phyloP scores from a whole-genome alignment of 768 basidiomycete species.

The Coprinopsis strossmayeri region DNA sequence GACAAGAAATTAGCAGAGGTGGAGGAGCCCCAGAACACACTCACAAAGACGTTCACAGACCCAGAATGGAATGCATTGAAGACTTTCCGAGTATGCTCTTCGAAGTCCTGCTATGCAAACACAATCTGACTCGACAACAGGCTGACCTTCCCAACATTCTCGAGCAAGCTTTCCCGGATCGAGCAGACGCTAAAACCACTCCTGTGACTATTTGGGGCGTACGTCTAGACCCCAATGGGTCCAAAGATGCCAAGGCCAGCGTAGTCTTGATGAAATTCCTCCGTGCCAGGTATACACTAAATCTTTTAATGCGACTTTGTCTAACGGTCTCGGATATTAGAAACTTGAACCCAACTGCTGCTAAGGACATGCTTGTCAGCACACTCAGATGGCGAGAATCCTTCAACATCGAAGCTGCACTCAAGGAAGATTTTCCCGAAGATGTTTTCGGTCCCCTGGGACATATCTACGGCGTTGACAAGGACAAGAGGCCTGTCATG shows the following conservation, averaged over 20 bases:
- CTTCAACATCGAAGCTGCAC: constrained; percentile 53
- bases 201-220: constrained; percentile 70
- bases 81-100: constrained; percentile 51
- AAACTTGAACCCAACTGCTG: constrained; percentile 45
- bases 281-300: constrained; percentile 51
- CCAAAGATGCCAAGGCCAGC: constrained; percentile 59
- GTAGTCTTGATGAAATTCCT: constrained; percentile 81
- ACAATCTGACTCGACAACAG: constrained; percentile 17
- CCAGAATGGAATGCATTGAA: constrained; percentile 69
- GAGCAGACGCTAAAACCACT: constrained; percentile 40
- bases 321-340: constrained; percentile 21
- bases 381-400: constrained; percentile 68
- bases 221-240: constrained; percentile 49
- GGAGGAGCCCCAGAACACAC: constrained; percentile 57
- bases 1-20: constrained; percentile 14
- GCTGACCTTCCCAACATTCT: constrained; percentile 46
- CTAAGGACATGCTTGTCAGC: constrained; percentile 57
- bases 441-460: constrained; percentile 62
- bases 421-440: constrained; percentile 55
- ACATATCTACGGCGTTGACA: constrained; percentile 63
- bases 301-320: not conserved
- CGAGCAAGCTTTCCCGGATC: constrained; percentile 54
- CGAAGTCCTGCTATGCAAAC: not conserved
- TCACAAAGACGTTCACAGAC: constrained; percentile 64
- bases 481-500: constrained; percentile 63